These are phyloP conservation scores for Mycosphaerella sp. DNA, from an alignment of 2,329 filamentous ascomycete genomes.

Conservation along the genomic window DNA sequence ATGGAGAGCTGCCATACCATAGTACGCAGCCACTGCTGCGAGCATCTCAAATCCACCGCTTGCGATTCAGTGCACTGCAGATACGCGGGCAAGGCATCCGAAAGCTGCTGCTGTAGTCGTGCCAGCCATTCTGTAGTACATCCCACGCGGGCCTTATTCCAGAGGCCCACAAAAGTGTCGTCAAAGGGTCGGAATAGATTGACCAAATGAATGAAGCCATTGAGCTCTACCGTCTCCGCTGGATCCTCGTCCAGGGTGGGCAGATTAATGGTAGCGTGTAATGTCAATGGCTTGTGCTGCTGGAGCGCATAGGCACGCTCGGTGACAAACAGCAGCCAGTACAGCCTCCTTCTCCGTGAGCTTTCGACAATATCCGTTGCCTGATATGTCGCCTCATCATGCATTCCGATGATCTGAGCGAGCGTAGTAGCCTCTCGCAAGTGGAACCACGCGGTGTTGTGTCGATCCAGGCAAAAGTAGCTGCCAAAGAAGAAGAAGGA, in stretches of 20 bases:
- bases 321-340: slow-evolving; percentile 58
- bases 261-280: slow-evolving; percentile 53
- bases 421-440: slow-evolving; percentile 56
- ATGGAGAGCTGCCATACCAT: slow-evolving; percentile 69
- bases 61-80: slow-evolving; percentile 58
- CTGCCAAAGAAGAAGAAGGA: slow-evolving; percentile 57
- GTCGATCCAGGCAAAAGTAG: slow-evolving; percentile 56
- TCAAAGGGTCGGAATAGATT: slow-evolving; percentile 58
- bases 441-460: slow-evolving; percentile 57
- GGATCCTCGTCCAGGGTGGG: slow-evolving; percentile 46
- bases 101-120: slow-evolving; percentile 46
- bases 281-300: slow-evolving; percentile 56
- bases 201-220: slow-evolving; percentile 56
- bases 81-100: slow-evolving; percentile 49
- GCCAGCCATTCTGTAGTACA: slow-evolving; percentile 43
- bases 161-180: slow-evolving; percentile 56
- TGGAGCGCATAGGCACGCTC: slow-evolving; percentile 60
- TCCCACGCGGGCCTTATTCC: slow-evolving; percentile 53
- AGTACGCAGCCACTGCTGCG: slow-evolving; percentile 63
- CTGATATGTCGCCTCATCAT: slow-evolving; percentile 52
- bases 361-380: slow-evolving; percentile 44
- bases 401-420: slow-evolving; percentile 53
- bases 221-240: slow-evolving; percentile 50
- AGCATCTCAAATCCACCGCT: slow-evolving; percentile 61
- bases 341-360: slow-evolving; percentile 51